Evolutionary conservation across 2,329 filamentous ascomycete genomes (phyloP), one percentile per base, ranked within the genome.

Genomic region (Calonectria pseudoreteaudii): DNA sequence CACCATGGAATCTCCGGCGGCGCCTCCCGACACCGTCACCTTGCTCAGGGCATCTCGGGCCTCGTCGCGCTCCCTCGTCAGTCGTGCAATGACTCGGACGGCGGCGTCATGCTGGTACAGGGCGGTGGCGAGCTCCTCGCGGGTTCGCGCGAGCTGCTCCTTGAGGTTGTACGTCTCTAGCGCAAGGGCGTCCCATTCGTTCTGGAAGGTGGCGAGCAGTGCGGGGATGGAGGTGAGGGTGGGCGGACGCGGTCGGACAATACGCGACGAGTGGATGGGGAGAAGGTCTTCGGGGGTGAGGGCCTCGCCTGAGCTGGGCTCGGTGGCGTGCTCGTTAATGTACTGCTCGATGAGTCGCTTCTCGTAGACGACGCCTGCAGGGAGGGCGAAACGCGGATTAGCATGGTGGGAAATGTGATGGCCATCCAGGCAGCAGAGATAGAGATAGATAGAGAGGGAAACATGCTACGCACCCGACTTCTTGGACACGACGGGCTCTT

Each of bases 31-130:
- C 56, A 98, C 92, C 2, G 94, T 94, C 18, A 98, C 91, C 83
- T 94, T 95, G 44, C 95, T 95, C 66, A 99, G 87, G 18, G 97
- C 95, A 85, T 97, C 94, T 77, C 96, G 91, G 58, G 97, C 96
- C 84, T 98, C 96, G 81, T 99, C 96, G 76, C 97, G 89, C 88
- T 99, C 97, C 83, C 91, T 93, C n/a, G 94, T 94, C 83, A 99
- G 84, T 62, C 96, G 92, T 77, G 95, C 95, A 85, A 99, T 98
- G 64, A 99, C 97, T 76, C 97, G 91, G 65, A 98, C 93, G n/a
- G 97, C 97, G 2, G 97, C 96, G 88, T 99, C 97, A 80, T 98
- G 95, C 86, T 98, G 96, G 86, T 99, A 99, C 30, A 99, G 89
- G 0, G 97, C 95, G 1, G 95, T 97, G 71, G 95, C 95, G 71